A percentile compares a stretch with the other conserved stretches of the same genome.
Evolutionary conservation across 2,329 filamentous ascomycete genomes (phyloP).

Genomic region (Claviceps spartinae): DNA sequence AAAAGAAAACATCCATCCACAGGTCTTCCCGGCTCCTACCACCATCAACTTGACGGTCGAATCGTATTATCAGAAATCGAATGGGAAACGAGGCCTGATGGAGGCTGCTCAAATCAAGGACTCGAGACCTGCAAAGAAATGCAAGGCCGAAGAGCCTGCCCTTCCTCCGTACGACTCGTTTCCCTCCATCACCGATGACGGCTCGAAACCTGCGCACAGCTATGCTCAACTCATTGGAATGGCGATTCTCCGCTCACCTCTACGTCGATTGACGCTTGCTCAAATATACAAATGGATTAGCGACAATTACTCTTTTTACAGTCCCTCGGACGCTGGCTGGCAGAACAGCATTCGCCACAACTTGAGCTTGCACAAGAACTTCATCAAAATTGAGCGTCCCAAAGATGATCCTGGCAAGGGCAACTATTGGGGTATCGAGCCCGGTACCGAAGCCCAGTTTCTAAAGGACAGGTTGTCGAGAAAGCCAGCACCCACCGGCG

Average conservation of each 20-base stretch:
- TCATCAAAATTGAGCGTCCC: constrained; percentile 86
- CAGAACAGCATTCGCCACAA: constrained; percentile 99
- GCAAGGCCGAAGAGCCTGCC: constrained; percentile 40
- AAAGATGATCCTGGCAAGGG: constrained; percentile 97
- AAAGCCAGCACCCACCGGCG: constrained; percentile 41
- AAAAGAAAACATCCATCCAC: constrained; percentile 44
- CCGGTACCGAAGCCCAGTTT: constrained; percentile 81
- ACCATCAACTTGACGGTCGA: constrained; percentile 37
- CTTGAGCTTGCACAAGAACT: constrained; percentile 90
- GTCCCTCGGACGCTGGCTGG: constrained; percentile 75
- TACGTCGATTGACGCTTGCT: constrained; percentile 71
- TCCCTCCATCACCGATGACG: constrained; percentile 70
- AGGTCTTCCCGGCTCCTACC: constrained; percentile 34
- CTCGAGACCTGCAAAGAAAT: constrained; percentile 52
- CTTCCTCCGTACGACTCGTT: constrained; percentile 68
- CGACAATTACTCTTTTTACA: constrained; percentile 85
- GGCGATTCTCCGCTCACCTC: constrained; percentile 80
- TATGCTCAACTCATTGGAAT: constrained; percentile 94
- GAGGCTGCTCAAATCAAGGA: constrained; percentile 65
- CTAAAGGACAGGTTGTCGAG: constrained; percentile 70
- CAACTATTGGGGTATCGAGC: constrained; percentile 89
- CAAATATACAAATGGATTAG: constrained; percentile 99
- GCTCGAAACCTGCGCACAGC: constrained; percentile 77
- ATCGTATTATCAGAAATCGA: constrained; percentile 37
- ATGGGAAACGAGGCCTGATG: constrained; percentile 49